These are phyloP conservation scores for Lecanicillium sp. DNA, from an alignment of 2,329 filamentous ascomycete species.

Conservation along the genomic window DNA sequence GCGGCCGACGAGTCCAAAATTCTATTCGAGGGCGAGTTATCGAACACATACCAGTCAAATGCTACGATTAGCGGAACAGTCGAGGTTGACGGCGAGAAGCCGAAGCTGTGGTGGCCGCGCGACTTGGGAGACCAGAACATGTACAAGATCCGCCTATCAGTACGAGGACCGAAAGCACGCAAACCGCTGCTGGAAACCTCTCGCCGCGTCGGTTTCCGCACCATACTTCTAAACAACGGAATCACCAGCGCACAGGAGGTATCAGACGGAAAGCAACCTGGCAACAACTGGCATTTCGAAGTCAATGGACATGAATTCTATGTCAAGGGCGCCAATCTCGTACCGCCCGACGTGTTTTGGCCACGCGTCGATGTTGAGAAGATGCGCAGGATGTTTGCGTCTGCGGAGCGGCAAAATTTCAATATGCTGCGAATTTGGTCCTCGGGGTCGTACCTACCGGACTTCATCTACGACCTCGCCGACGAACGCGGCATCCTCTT, in stretches of 20 bases:
- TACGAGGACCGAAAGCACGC: background rate
- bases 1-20: conserved; percentile 24
- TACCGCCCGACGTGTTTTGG: conserved; percentile 59
- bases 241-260: conserved; percentile 46
- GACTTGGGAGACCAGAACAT: conserved; percentile 51
- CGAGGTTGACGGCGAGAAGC: conserved; percentile 35
- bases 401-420: conserved; percentile 49
- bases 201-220: conserved; percentile 52
- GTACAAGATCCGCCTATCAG: conserved; percentile 45
- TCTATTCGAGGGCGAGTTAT: conserved; percentile 24
- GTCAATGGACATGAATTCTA: conserved; percentile 60
- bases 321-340: conserved; percentile 58
- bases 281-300: conserved; percentile 55
- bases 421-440: conserved; percentile 61
- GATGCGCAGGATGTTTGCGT: conserved; percentile 42
- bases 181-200: conserved; percentile 31
- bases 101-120: conserved; percentile 56
- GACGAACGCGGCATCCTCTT: conserved; percentile 55
- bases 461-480: conserved; percentile 57
- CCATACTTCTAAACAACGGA: conserved; percentile 52
- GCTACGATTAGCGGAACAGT: conserved; percentile 44
- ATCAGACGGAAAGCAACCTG: conserved; percentile 38
- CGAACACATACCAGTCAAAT: conserved; percentile 33
- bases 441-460: conserved; percentile 52
- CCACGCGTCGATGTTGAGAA: conserved; percentile 48